phyloP scores from a whole-genome alignment of 768 basidiomycete genomes.

The Amanita polypyramis region DNA sequence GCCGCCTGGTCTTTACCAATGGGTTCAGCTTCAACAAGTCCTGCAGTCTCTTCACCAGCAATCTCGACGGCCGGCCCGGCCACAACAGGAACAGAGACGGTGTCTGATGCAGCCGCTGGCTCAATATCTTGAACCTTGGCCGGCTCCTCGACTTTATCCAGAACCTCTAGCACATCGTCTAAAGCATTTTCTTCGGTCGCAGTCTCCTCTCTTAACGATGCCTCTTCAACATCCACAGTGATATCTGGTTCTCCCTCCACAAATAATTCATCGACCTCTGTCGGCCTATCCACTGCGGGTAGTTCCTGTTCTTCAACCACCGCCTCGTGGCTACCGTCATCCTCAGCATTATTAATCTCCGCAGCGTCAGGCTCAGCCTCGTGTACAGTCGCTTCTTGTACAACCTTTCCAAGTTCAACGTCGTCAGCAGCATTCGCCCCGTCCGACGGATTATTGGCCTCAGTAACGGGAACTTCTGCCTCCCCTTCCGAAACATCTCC shows the following conservation, averaged over 20 bases:
- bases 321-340: background rate
- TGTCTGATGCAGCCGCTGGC: background rate
- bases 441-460: background rate
- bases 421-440: background rate
- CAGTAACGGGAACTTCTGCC: background rate
- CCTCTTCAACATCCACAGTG: background rate
- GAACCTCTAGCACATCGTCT: background rate
- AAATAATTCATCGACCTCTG: background rate
- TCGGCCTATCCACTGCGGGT: background rate
- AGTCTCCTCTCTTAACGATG: background rate
- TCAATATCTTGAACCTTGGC: background rate
- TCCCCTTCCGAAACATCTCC: too few species aligned
- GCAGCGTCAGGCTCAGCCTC: constrained; percentile 1
- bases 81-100: background rate
- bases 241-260: background rate
- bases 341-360: background rate
- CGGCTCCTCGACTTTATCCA: background rate
- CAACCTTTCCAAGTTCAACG: background rate
- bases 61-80: background rate
- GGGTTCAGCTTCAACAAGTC: background rate
- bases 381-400: background rate
- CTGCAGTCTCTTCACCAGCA: background rate
- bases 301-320: background rate
- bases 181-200: background rate
- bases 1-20: background rate